Base-by-base conservation (phyloP, 192 early-diverging fungal genomes). In the Entomortierella beljakovae region DNA sequence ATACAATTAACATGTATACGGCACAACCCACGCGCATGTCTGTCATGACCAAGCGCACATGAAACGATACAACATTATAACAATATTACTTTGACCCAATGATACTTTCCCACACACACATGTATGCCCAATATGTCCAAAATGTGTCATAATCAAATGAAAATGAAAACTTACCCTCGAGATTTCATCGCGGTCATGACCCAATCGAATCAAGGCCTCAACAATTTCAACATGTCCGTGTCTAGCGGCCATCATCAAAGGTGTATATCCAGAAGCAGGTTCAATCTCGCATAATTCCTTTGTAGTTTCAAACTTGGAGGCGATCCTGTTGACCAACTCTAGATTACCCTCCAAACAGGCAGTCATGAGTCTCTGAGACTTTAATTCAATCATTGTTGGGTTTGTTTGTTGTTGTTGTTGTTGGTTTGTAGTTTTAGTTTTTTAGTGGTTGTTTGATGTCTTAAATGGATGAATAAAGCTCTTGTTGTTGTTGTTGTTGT, bases 201-300 rank as follows among this genome's bases (percentile, higher is more conserved):
- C 74, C 13, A 77, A 35, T n/a, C 48, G 66, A 57, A 77, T 69
- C 55, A 77, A 43, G 11, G 66, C 66, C 22, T 77, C 74, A 33
- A 69, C 74, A n/a, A 69, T 22, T 13, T 77, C 74, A 33, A 63
- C 16, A 52, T 77, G 74, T 5, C 74, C 74, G 53, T 77, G 74
- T 42, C 66, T 50, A 11, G 74, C 66, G 6, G 74, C 74, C 74
- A 77, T 68, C 74, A 77, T 77, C 35, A 77, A 20, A 3, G 74
- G 59, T 6, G 74, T 63, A 46, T 69, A 77, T 29, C 74, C 74
- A 1, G 74, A 58, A 3, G 65, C n/a, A 37, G 66, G 66, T 35
- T 77, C 74, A 18, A 55, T 35, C 34, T 77, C 66, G 48, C 74
- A 77, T 10, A 77, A 33, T 8, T 77, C 74, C 25, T 55, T 61